Base-by-base conservation (phyloP, 176 grass and related monocot species). In the Echinochloa phyllopogon region DNA sequence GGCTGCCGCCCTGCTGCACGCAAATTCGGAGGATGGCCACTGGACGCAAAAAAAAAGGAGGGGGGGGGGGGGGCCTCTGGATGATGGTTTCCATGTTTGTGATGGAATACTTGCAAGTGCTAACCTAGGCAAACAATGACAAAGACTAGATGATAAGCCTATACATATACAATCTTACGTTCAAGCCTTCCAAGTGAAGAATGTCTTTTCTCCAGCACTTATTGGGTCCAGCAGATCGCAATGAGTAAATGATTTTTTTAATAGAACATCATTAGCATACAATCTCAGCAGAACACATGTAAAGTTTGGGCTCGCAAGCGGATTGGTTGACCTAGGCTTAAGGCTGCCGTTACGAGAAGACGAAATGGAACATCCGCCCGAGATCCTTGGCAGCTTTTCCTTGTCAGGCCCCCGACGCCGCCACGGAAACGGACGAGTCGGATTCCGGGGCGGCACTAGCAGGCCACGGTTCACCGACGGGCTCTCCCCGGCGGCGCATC, bases 141-240 rank as follows among this genome's bases (percentile, higher is more conserved):
- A 56, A 25, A 42, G 40, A 18, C 24, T 85, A 85, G 76, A 36
- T 49, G 52, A 47, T 85, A 76, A 76, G 50, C 53, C 52, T 76
- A 70, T 39, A 10, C 68, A 29, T 37, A 18, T 36, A 17, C 1
- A 63, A 85, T 80, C 69, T 38, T 62, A 13, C 36, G 42, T 25
- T 47, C 36, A 62, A 82, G 78, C 65, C 88, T 90, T 90, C 83
- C 21, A 90, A 90, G 78, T 63, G 24, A 90, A 86, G 83, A 78
- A 71, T 86, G 78, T 72, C 55, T 50, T 77, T 80, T 65, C 23
- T 81, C 45, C 13, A 48, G 14, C 63, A 68, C 61, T 69, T 23
- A 85, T 64, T 55, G 33, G 65, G 61, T 6, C 25, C 69, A 74
- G 11, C 64, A 18, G n/a, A 16, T 25, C 11, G 5, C 2, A 49